Evolutionary conservation across 768 basidiomycete genomes (phyloP).

Genomic region (button mushroom (Agaricus bisporus)): DNA sequence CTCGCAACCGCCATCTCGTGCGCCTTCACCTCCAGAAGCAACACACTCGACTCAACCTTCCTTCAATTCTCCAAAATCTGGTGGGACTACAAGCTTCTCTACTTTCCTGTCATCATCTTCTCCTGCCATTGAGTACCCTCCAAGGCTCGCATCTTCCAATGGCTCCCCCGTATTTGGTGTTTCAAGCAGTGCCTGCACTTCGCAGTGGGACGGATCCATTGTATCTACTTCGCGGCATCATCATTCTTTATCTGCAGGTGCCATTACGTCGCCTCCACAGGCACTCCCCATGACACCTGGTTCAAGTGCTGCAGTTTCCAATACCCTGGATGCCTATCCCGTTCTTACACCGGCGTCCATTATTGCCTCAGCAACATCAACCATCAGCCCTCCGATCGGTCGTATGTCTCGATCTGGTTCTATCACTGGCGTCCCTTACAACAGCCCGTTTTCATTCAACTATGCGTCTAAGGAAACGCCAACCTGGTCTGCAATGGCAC

Average conservation of each 20-base stretch:
- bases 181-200: conserved; percentile 17
- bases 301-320: background rate
- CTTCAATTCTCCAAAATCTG: conserved; percentile 23
- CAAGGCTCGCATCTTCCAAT: conserved; percentile 15
- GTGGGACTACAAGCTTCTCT: conserved; percentile 17
- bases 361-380: conserved; percentile 18
- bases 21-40: conserved; percentile 24
- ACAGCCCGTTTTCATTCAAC: conserved; percentile 25
- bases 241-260: conserved; percentile 36
- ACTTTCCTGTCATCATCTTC: conserved; percentile 17
- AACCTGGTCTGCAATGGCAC: conserved; percentile 17
- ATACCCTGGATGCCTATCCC: background rate
- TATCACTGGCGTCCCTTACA: conserved; percentile 37
- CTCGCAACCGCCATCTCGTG: conserved; percentile 29
- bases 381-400: conserved; percentile 36
- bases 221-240: conserved; percentile 32
- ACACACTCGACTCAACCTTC: conserved; percentile 22
- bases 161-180: conserved; percentile 13
- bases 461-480: conserved; percentile 28
- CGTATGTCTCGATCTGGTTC: conserved; percentile 56
- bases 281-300: conserved; percentile 2
- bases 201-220: conserved; percentile 34
- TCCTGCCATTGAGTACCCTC: conserved; percentile 16
- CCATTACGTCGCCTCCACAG: conserved; percentile 22
- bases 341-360: conserved; percentile 6